Evolutionary conservation across 2,329 filamentous ascomycete species (phyloP).

Genomic region (Diaporthe sp.): DNA sequence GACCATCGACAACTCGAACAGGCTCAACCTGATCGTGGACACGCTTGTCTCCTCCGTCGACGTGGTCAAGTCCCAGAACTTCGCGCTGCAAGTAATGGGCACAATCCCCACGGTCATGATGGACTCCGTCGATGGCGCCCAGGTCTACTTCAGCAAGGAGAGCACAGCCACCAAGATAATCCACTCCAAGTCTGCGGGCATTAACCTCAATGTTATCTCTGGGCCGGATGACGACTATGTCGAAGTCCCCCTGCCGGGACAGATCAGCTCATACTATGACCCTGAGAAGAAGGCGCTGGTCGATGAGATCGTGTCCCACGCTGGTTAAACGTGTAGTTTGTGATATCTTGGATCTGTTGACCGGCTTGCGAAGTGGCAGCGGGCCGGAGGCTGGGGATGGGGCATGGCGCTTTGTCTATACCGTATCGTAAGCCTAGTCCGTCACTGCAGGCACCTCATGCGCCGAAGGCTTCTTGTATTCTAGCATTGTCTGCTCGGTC

Average conservation of each 20-base stretch:
- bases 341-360: not conserved
- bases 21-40: slow-evolving; percentile 88
- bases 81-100: slow-evolving; percentile 92
- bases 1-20: slow-evolving; percentile 89
- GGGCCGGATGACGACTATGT: slow-evolving; percentile 83
- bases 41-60: slow-evolving; percentile 92
- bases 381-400: not conserved
- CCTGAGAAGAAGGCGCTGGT: slow-evolving; percentile 79
- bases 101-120: slow-evolving; percentile 88
- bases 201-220: slow-evolving; percentile 88
- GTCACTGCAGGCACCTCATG: too few relatives aligned
- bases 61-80: slow-evolving; percentile 94
- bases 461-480: not conserved
- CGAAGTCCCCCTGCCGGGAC: slow-evolving; percentile 89
- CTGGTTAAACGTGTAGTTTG: slow-evolving; percentile 67
- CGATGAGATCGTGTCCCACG: slow-evolving; percentile 96
- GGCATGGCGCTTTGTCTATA: not conserved
- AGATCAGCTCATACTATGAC: slow-evolving; percentile 84
- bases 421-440: not conserved
- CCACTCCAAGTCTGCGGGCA: slow-evolving; percentile 85
- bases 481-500: not conserved
- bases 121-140: slow-evolving; percentile 92
- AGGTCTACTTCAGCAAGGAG: slow-evolving; percentile 86
- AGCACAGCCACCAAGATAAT: slow-evolving; percentile 85
- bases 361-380: not conserved